These are phyloP conservation scores for Vigna nakashimae DNA, from an alignment of 306 rosid species.

Conservation along the genomic window DNA sequence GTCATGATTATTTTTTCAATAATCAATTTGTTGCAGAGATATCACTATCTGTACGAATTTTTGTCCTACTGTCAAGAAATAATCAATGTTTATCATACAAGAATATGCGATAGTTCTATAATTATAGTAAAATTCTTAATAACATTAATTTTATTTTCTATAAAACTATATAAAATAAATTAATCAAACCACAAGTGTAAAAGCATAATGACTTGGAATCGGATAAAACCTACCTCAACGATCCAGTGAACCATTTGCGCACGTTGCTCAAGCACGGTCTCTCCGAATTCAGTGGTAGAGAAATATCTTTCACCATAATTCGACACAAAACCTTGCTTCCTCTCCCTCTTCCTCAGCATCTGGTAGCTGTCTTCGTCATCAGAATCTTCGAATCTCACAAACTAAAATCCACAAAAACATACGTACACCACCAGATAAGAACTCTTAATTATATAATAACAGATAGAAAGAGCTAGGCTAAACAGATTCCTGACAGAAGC, in stretches of 20 bases:
- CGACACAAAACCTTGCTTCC: conserved; percentile 52
- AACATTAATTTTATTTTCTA: too few relatives aligned
- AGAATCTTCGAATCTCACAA: conserved; percentile 58
- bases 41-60: too few relatives aligned
- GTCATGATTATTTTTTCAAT: too few relatives aligned
- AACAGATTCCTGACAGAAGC: conserved; percentile 1
- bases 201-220: not conserved
- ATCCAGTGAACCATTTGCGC: conserved; percentile 80
- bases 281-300: conserved; percentile 60
- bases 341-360: conserved; percentile 73
- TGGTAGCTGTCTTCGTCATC: conserved; percentile 81
- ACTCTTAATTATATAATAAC: not conserved
- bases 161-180: not conserved
- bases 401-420: conserved; percentile 46
- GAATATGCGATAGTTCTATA: too few relatives aligned
- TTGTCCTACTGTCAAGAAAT: too few relatives aligned
- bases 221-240: conserved; percentile 73
- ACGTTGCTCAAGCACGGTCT: conserved; percentile 73
- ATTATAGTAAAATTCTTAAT: too few relatives aligned
- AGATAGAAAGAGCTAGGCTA: not conserved
- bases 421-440: conserved; percentile 22
- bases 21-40: too few relatives aligned
- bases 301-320: conserved; percentile 63
- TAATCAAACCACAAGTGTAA: not conserved
- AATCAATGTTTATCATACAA: too few relatives aligned